phyloP scores from a whole-genome alignment of 371 early-diverging fungal species.

The Saksenaea vasiformis region DNA sequence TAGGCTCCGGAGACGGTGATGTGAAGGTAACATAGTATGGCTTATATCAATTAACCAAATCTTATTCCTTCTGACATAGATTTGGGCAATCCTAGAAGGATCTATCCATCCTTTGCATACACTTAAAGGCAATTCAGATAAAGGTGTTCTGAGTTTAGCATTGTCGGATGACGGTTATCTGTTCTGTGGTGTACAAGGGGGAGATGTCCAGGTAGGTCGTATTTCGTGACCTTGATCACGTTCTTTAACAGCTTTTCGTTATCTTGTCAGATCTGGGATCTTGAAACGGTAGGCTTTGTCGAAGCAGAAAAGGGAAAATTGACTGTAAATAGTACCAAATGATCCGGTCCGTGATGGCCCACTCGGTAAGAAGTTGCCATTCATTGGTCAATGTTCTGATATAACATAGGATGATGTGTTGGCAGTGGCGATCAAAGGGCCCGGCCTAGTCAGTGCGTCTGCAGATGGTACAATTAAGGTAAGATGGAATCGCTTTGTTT shows the following conservation, averaged over 20 bases:
- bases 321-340: conserved; percentile 50
- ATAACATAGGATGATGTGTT: conserved; percentile 65
- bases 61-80: conserved; percentile 30
- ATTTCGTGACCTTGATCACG: background rate
- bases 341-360: conserved; percentile 68
- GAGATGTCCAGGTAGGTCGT: conserved; percentile 61
- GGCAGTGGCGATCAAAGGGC: conserved; percentile 49
- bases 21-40: conserved; percentile 50
- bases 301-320: background rate
- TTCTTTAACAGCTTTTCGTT: background rate
- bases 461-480: conserved; percentile 80
- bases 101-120: conserved; percentile 43
- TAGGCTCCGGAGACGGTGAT: conserved; percentile 74
- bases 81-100: conserved; percentile 56
- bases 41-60: background rate
- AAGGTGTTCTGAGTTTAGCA: conserved; percentile 64
- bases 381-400: background rate
- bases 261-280: conserved; percentile 70
- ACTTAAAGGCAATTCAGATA: conserved; percentile 57
- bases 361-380: conserved; percentile 40
- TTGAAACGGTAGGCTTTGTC: conserved; percentile 62
- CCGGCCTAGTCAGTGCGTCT: conserved; percentile 68
- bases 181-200: conserved; percentile 82
- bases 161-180: conserved; percentile 70
- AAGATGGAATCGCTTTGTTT: conserved; percentile 2